Base-by-base conservation (phyloP, 2,329 filamentous ascomycete species). In the Paraphaeosphaeria minitans region DNA sequence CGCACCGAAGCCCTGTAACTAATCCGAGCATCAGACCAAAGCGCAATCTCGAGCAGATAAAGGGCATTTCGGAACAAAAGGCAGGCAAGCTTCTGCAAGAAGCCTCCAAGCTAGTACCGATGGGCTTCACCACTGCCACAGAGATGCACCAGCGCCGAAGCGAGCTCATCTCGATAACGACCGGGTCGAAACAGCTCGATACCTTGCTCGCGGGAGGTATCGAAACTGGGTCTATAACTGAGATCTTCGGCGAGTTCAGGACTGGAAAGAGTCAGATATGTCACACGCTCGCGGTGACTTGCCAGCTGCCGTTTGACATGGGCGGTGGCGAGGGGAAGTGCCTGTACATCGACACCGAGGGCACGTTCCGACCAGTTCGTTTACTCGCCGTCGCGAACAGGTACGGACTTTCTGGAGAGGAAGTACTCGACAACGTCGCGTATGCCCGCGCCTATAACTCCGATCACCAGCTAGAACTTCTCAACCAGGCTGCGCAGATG, bases 181-280 rank as follows among this genome's bases (percentile, higher is more conserved):
- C 95, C 3, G 95, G 96, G 58, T 98, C 95, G 9, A 99, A 99
- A 80, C 93, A 97, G 73, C 85, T 99, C 10, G 95, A 99, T 74
- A 98, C 95, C 14, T 83, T 99, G 22, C 85, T 99, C 16, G 95
- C 94, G 31, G 95, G 95, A 68, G 95, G 95, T 58, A 86, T 99
- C 52, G 96, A 99, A 78, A 99, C 95, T 0, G 96, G 96, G 46
- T 98, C 93, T 9, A 96, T 99, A 55, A 99, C 96, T 0, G 96
- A 99, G 78, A 89, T 99, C 3, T 99, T 99, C 74, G 95, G 95
- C 74, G 95, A 99, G 77, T 99, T 99, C 74, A 86, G 95, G 69
- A 99, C 95, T 0, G 96, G 95, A 77, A 99, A 99, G 81, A 97
- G 93, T 81, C 95, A 99, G 78, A 94, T 99, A 58, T 99, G 95